Evolutionary conservation across 768 basidiomycete species (phyloP), one percentile per base, ranked within the genome.

Genomic region (Leccinum variicolor): DNA sequence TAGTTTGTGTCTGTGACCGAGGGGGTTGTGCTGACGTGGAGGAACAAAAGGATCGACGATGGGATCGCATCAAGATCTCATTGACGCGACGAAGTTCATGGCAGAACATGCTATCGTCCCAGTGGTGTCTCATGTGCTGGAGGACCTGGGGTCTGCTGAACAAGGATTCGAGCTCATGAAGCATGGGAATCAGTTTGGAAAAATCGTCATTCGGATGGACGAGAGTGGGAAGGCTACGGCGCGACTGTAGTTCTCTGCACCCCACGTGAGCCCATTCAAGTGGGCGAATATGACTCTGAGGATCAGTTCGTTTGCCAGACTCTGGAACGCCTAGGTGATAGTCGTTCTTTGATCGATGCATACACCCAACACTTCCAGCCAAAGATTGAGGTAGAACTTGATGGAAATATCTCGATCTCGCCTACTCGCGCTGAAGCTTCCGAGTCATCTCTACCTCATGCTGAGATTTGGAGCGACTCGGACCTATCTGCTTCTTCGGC

Each of bases 31-130:
- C 41, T 70, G 56, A 69, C 47, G 54, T 60, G 59, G 51, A 5
- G 54, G 53, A 55, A 55, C 57, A 36, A 52, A 59, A 91, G 91
- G 91, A 31, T 89, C 89, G 2, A 91, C 88, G 26, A 91, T 94
- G 90, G 92, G 91, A 15, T 92, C 91, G 8, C 82, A 79, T 63
- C 77, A 51, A 54, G 91, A 94, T 72, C 78, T 94, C 57, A 69
- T 79, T 53, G 83, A 85, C 33, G 90, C 90, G 21, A 90, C 90
- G 1, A 69, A 74, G 13, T 93, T 94, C 72, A 70, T 93, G 26
- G 72, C 76, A 3, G 70, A 85, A 64, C 84, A 92, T 61, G 77
- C 75, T 46, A 85, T 94, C 56, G 75, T 83, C 2, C 92, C 91
- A 3, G 75, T 87, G 50, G 81, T 94, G 1, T 86, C 89, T 7